Conservation (phyloP, 176 grass and related monocot genomes). For the Bonia amplexicaulis region DNA sequence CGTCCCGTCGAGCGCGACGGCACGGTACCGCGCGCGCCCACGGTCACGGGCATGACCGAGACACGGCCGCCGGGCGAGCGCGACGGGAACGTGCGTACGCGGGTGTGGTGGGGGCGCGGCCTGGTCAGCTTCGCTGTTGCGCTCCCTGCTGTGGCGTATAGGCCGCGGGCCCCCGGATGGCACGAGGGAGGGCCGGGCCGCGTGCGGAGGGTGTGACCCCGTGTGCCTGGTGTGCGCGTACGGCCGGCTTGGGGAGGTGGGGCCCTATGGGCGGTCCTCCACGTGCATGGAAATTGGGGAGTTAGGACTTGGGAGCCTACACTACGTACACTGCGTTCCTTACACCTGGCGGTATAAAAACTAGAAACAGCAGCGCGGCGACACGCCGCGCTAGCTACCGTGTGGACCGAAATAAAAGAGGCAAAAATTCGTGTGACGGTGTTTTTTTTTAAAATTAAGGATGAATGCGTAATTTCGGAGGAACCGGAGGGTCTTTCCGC, state of each 20-base stretch:
- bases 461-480: too few species aligned
- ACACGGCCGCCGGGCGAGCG: constrained; percentile 31
- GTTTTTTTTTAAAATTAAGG: too few species aligned
- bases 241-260: constrained; percentile 6
- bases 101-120: constrained; percentile 7
- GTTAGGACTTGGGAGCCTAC: not conserved
- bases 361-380: too few species aligned
- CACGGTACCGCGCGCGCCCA: not conserved
- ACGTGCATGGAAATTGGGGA: not conserved
- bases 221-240: constrained; percentile 30
- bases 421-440: too few species aligned
- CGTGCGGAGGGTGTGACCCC: not conserved
- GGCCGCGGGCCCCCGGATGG: constrained; percentile 17
- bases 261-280: not conserved
- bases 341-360: constrained; percentile 1
- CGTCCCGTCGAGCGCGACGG: not conserved
- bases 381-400: too few species aligned
- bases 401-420: too few species aligned
- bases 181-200: not conserved
- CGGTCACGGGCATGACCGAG: constrained; percentile 12
- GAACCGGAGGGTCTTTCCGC: too few species aligned
- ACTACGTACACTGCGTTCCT: constrained; percentile 21
- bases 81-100: constrained; percentile 34
- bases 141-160: not conserved
- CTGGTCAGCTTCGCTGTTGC: not conserved